Percentiles rank a stretch among this genome's conserved stretches.
These are phyloP conservation scores for Phytophthora cajani DNA, from an alignment of 352 stramenopile genomes.

Conservation along the genomic window DNA sequence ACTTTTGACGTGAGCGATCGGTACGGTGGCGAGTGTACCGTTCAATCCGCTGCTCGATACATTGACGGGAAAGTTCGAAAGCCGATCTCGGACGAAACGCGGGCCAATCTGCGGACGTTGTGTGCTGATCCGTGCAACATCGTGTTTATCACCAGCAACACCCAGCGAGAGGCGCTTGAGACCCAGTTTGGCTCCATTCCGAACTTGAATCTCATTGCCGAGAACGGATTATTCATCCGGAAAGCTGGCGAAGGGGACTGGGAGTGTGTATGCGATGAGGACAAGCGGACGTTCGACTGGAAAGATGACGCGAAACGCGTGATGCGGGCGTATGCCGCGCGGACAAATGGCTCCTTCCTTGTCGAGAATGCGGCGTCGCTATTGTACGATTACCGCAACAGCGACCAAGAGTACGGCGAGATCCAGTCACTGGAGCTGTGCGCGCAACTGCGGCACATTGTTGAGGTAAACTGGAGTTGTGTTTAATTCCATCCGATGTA, in stretches of 20 bases:
- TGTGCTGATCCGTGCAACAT: slow-evolving; percentile 68
- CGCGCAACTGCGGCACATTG: slow-evolving; percentile 95
- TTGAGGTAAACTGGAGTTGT: slow-evolving; percentile 61
- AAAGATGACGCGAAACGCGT: slow-evolving; percentile 94
- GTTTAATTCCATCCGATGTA: neutral
- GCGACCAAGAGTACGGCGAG: slow-evolving; percentile 98
- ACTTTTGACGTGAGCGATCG: slow-evolving; percentile 18
- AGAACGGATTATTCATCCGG: slow-evolving; percentile 76
- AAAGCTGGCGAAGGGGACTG: slow-evolving; percentile 41
- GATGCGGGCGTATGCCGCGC: slow-evolving; percentile 97
- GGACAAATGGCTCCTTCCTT: slow-evolving; percentile 98
- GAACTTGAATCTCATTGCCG: slow-evolving; percentile 65
- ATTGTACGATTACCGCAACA: slow-evolving; percentile 98
- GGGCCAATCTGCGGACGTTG: slow-evolving; percentile 60
- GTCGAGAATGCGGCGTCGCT: slow-evolving; percentile 97
- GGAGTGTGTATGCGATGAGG: slow-evolving; percentile 70
- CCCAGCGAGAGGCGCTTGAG: slow-evolving; percentile 59
- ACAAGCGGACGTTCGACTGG: slow-evolving; percentile 88
- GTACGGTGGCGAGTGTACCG: slow-evolving; percentile 26
- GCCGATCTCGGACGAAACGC: slow-evolving; percentile 61
- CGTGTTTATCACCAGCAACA: slow-evolving; percentile 76
- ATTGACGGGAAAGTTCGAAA: slow-evolving; percentile 78
- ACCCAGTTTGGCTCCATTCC: slow-evolving; percentile 58
- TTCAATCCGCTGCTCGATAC: slow-evolving; percentile 41
- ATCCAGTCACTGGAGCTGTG: slow-evolving; percentile 95